A percentile compares a stretch with the other conserved stretches of the same genome.
These are phyloP conservation scores for Aspergillus vadensis DNA, from an alignment of 2,329 filamentous ascomycete genomes.

Conservation along the genomic window DNA sequence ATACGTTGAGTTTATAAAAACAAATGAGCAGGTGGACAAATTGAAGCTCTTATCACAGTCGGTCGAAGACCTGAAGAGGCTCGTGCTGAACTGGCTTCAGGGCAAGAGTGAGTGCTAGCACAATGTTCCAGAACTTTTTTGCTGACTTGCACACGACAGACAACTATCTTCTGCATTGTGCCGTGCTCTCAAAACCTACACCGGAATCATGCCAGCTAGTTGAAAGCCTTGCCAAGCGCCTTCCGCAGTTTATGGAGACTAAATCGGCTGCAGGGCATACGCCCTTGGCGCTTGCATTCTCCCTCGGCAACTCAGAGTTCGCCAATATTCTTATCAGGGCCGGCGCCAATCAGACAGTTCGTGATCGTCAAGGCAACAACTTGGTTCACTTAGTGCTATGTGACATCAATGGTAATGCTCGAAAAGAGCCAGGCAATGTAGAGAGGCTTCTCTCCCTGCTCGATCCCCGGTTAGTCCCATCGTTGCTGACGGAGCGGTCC, in stretches of 20 bases:
- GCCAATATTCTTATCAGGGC: constrained; percentile 64
- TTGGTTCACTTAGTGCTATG: constrained; percentile 63
- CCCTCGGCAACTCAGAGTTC: constrained; percentile 38
- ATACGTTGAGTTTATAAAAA: constrained; percentile 69
- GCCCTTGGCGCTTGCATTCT: constrained; percentile 69
- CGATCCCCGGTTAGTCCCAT: constrained; percentile 50
- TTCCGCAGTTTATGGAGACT: constrained; percentile 64
- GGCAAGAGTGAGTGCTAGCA: constrained; percentile 52
- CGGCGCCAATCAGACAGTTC: constrained; percentile 69
- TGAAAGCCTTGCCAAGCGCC: constrained; percentile 64
- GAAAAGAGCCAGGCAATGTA: constrained; percentile 46
- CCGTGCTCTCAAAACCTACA: constrained; percentile 52
- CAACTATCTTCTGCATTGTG: constrained; percentile 65
- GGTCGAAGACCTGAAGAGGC: constrained; percentile 8
- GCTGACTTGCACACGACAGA: constrained; percentile 21
- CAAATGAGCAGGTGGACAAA: constrained; percentile 62
- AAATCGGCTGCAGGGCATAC: constrained; percentile 55
- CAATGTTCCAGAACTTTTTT: background rate
- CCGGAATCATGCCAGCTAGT: constrained; percentile 58
- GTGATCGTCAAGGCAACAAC: constrained; percentile 65
- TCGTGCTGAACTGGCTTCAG: constrained; percentile 34
- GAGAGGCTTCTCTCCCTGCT: constrained; percentile 64
- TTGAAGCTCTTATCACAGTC: constrained; percentile 63
- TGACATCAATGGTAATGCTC: constrained; percentile 30
- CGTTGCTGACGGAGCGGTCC: constrained; percentile 36